Conservation (phyloP, 1,284 basidiomycete genomes). For the Moesziomyces antarcticus region DNA sequence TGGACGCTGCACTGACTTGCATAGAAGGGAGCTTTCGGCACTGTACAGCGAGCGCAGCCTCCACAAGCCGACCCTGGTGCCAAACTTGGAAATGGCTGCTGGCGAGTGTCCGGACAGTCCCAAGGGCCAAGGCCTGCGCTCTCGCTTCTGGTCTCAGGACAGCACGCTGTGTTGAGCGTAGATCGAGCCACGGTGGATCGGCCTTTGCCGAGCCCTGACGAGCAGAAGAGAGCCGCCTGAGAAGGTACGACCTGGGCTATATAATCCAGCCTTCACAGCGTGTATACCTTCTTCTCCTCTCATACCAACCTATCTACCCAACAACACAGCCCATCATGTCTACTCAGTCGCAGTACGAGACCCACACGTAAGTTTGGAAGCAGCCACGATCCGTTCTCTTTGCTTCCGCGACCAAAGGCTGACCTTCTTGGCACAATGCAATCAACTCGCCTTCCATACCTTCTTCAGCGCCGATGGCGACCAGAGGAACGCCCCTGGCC, state of each 20-base stretch:
- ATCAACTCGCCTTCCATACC: background rate
- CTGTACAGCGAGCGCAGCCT: background rate
- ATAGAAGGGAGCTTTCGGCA: background rate
- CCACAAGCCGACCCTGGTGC: background rate
- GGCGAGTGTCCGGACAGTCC: too few relatives aligned
- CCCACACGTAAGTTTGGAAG: constrained; percentile 42
- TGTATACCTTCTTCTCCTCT: too few relatives aligned
- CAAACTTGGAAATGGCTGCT: background rate
- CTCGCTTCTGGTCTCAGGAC: background rate
- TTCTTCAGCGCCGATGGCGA: constrained; percentile 48
- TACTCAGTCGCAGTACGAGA: constrained; percentile 44
- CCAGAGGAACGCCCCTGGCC: constrained; percentile 52
- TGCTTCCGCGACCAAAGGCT: background rate
- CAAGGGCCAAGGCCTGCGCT: too few relatives aligned
- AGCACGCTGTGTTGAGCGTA: too few relatives aligned
- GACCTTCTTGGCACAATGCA: background rate
- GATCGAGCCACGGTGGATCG: background rate
- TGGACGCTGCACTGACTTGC: constrained; percentile 3
- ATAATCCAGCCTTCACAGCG: constrained; percentile 5
- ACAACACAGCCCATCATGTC: constrained; percentile 24
- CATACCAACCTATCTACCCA: background rate
- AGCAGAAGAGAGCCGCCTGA: too few relatives aligned
- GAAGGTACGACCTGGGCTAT: constrained; percentile 5
- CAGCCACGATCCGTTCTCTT: background rate
- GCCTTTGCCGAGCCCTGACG: too few relatives aligned